Conservation (phyloP, 2,329 filamentous ascomycete genomes). For the Thyridium curvatum region DNA sequence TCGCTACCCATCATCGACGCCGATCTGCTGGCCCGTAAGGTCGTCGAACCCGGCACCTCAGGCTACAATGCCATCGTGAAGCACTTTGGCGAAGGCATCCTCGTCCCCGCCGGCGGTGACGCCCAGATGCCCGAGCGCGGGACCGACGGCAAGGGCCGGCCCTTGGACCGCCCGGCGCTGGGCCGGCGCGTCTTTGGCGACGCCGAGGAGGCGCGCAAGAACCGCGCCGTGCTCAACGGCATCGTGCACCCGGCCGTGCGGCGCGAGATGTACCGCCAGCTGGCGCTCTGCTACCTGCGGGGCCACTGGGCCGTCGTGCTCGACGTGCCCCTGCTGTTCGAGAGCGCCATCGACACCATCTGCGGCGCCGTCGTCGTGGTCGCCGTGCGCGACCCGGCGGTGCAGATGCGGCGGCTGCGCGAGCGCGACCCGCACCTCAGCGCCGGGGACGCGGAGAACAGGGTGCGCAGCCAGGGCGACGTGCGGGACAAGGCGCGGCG, state of each 20-base stretch:
- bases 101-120: too few relatives aligned
- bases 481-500: slow-evolving; percentile 76
- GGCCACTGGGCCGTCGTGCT: slow-evolving; percentile 87
- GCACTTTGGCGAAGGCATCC: slow-evolving; percentile 53
- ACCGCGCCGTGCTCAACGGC: slow-evolving; percentile 72
- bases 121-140: slow-evolving; percentile 43
- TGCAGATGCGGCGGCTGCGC: slow-evolving; percentile 76
- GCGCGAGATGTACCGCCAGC: slow-evolving; percentile 68
- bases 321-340: slow-evolving; percentile 88
- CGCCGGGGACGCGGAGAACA: slow-evolving; percentile 79
- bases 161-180: slow-evolving; percentile 79
- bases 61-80: slow-evolving; percentile 78
- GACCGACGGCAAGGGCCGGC: slow-evolving; percentile 56
- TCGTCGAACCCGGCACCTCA: slow-evolving; percentile 84
- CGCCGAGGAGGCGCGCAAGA: slow-evolving; percentile 59
- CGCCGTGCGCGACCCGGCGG: slow-evolving; percentile 68
- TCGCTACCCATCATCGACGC: slow-evolving; percentile 89
- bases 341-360: slow-evolving; percentile 76
- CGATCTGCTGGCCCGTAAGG: slow-evolving; percentile 84
- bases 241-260: slow-evolving; percentile 93
- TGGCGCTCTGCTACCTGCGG: slow-evolving; percentile 65
- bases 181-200: slow-evolving; percentile 83
- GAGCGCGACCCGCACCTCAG: slow-evolving; percentile 72
- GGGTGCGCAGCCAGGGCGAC: slow-evolving; percentile 81
- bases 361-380: slow-evolving; percentile 86